Evolutionary conservation across 2,329 filamentous ascomycete genomes (phyloP), one percentile per base, ranked within the genome.

Genomic region (Clonostachys chloroleuca): DNA sequence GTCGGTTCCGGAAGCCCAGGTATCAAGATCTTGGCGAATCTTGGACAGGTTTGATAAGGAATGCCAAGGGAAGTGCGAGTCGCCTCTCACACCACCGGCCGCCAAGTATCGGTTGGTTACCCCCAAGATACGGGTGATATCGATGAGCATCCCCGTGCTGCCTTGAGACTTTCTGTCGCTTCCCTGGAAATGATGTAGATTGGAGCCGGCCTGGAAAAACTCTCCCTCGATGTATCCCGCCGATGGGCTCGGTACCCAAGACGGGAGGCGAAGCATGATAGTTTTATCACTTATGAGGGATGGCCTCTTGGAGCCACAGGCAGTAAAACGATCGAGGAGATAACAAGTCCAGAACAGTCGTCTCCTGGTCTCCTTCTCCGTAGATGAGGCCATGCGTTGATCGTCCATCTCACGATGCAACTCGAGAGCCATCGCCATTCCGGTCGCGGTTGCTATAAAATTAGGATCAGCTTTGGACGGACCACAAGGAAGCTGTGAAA

Each of bases 321-420:
- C 81, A 54, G 85, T 78, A 56, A 92, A 94, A n/a, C 87, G 80
- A 60, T 95, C 90, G 64, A 95, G 84, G 24, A 95, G 71, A 57
- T 94, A 95, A 60, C 88, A 92, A 3, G 87, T 85, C 90, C 90
- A 95, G 64, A 95, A 95, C 3, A 95, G 70, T n/a, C 87, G 79
- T 47, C 90, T 76, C 42, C 87, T 78, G 59, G 84, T 83, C 68
- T 95, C 90, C 47, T 86, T 79, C 59, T 95, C 89, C 10, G 24
- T 30, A 30, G 24, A 30, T 30, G 24, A 30, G 24, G 24, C 24
- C 5, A 81, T 70, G 0, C 82, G 75, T 16, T 44, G 78, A 6
- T 73, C 60, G 20, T 89, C 83, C 40, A 86, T 70, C 66, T 95
- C 90, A 34, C 88, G 81, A 59, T 95, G 88, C 4, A 94, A 72